A percentile compares a stretch with the other conserved stretches of the same genome.
phyloP scores from a whole-genome alignment of 768 basidiomycete genomes.

The Cyclocybe aegerita region DNA sequence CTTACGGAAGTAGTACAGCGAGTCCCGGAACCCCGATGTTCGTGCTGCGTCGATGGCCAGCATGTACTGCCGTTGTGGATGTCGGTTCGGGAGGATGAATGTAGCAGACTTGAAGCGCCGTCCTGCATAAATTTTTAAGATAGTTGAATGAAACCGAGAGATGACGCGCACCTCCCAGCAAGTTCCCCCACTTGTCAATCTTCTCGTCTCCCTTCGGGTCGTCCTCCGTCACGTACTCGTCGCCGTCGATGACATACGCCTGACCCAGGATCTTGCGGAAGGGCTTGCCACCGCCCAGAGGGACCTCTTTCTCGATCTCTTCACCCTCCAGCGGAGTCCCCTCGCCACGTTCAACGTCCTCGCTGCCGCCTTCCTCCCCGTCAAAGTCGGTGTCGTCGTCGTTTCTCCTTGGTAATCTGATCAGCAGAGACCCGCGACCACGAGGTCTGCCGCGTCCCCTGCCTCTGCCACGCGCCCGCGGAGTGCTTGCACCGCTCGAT shows the following conservation, averaged over 20 bases:
- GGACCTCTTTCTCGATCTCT: slow-evolving; percentile 41
- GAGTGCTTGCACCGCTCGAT: slow-evolving; percentile 16
- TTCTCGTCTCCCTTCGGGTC: slow-evolving; percentile 90
- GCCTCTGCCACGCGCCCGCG: slow-evolving; percentile 26
- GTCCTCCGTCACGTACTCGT: slow-evolving; percentile 83
- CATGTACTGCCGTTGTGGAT: slow-evolving; percentile 86
- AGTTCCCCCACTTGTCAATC: slow-evolving; percentile 80
- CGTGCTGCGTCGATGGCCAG: slow-evolving; percentile 97
- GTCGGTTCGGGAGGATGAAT: slow-evolving; percentile 82
- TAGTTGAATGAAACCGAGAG: not conserved
- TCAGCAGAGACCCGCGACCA: slow-evolving; percentile 26
- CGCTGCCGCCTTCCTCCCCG: slow-evolving; percentile 14
- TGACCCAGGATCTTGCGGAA: slow-evolving; percentile 74
- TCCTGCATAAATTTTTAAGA: slow-evolving; percentile 41
- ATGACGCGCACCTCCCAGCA: slow-evolving; percentile 71
- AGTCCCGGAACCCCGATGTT: slow-evolving; percentile 94
- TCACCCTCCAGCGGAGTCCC: slow-evolving; percentile 38
- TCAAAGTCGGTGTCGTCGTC: slow-evolving; percentile 25
- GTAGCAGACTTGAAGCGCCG: slow-evolving; percentile 88
- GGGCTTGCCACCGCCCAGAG: slow-evolving; percentile 59
- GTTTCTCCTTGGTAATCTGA: slow-evolving; percentile 31
- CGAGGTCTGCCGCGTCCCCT: slow-evolving; percentile 39
- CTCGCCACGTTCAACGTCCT: slow-evolving; percentile 20
- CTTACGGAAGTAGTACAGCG: slow-evolving; percentile 95
- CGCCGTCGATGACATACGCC: slow-evolving; percentile 78